A percentile compares a stretch with the other conserved stretches of the same genome.
phyloP scores from a whole-genome alignment of 495 filamentous ascomycete genomes.

The Amphirosellinia nigrospora region DNA sequence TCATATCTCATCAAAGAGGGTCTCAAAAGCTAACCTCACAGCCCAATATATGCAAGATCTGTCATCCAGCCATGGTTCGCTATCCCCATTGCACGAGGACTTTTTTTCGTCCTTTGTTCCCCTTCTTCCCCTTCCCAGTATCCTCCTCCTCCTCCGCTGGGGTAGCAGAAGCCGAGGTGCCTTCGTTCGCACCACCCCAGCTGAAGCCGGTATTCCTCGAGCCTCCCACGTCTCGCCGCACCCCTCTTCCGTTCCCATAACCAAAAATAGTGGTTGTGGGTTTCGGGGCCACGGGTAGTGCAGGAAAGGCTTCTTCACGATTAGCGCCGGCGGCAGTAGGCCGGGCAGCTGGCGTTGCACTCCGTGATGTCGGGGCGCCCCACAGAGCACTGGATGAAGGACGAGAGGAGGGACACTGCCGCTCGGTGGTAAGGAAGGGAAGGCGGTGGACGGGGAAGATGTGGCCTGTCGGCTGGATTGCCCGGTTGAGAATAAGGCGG shows the following conservation, averaged over 20 bases:
- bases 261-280: slow-evolving; percentile 82
- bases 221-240: slow-evolving; percentile 67
- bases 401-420: slow-evolving; percentile 30
- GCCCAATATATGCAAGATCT: background rate
- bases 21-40: too few relatives aligned
- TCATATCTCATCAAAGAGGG: too few relatives aligned
- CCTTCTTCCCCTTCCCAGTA: slow-evolving; percentile 64
- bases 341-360: slow-evolving; percentile 29
- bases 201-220: slow-evolving; percentile 47
- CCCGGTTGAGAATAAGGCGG: slow-evolving; percentile 27
- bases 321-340: background rate
- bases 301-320: slow-evolving; percentile 73
- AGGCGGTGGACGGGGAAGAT: slow-evolving; percentile 46
- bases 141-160: slow-evolving; percentile 43
- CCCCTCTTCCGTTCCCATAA: slow-evolving; percentile 67
- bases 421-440: slow-evolving; percentile 68
- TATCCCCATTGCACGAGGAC: slow-evolving; percentile 67
- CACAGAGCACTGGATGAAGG: slow-evolving; percentile 33
- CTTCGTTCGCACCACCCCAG: slow-evolving; percentile 34
- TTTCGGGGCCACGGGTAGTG: slow-evolving; percentile 78
- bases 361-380: slow-evolving; percentile 35
- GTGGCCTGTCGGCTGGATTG: slow-evolving; percentile 48
- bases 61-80: too few relatives aligned
- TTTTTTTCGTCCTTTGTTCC: slow-evolving; percentile 83
- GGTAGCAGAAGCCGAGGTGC: background rate